Evolutionary conservation across 2,329 filamentous ascomycete species (phyloP), one percentile per base, ranked within the genome.

Genomic region (Ophiostoma pallidulum): DNA sequence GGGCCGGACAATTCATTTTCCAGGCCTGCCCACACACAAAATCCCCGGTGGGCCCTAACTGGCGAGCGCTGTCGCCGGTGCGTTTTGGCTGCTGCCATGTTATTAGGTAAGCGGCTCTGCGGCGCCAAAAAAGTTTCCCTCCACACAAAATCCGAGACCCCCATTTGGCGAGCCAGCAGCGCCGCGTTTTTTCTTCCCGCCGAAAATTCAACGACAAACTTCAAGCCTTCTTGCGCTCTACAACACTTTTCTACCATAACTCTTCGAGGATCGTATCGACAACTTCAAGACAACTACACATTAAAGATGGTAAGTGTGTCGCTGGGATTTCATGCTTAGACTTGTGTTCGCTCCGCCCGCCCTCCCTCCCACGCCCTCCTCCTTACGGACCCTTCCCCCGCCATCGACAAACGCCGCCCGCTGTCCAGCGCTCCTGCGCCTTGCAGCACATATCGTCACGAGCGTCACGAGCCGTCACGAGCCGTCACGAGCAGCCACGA

Each of bases 261-360:
- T 79, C 77, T 80, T 80, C 77, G 77, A 80, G 77, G 77, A 80
- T 80, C 75, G 75, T 70, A 66, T 73, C 75, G 76, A 75, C 76
- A 74, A 64, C 66, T 60, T 63, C 62, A 64, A 64, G 61, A 69
- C 67, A 69, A 66, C 63, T 63, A 62, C 66, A 59, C 69, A 65
- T 65, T 72, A 79, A 55, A 76, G 68, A 80, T 80, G 77, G 77
- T 80, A 65, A 70, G 77, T 50, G 26, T 47, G 42, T 56, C 58
- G 7, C 18, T 22, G 28, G 12, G 22, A 12, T 31, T n/a, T n/a
- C n/a, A n/a, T n/a, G n/a, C n/a, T n/a, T n/a, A n/a, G n/a, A n/a
- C n/a, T n/a, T n/a, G n/a, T n/a, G n/a, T n/a, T n/a, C n/a, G n/a
- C n/a, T n/a, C n/a, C n/a, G n/a, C n/a, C n/a, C n/a, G n/a, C n/a